Base-by-base conservation (phyloP, 331 rosid species). In the Rosa hybrid region DNA sequence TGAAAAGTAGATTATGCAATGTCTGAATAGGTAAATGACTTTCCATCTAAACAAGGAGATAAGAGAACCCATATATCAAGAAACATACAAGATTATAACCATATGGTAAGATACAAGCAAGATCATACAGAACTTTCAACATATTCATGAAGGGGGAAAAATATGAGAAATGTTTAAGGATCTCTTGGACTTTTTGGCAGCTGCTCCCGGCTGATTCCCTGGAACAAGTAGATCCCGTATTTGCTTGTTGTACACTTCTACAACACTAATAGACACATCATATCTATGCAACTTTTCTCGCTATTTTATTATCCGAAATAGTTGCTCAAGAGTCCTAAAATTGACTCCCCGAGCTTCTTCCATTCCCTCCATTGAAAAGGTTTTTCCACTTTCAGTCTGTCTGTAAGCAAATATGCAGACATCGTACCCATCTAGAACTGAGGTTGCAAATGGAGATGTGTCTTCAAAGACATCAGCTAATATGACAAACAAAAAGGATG, bases 301-400 rank as follows among this genome's bases (percentile, higher is more conserved):
- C 80, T 89, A 93, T 70, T 80, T 75, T 53, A 91, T 89, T 71
- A 87, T 81, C 77, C 71, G 57, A 86, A 95, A 95, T 85, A 95
- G 81, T 87, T 93, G 92, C 82, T 93, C 90, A 16, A 95, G 99
- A 69, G 90, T 95, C 89, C 98, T 88, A 85, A 91, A 95, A 81
- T 95, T 95, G 79, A 95, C 98, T 44, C 99, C 99, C 0, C 97
- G 98, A 70, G 92, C 92, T 41, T 84, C 92, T 85, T 90, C 85
- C 23, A 94, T 91, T n/a, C 99, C 99, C 83, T 91, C 96, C 98
- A 95, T 95, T 65, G 99, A 93, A 78, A 93, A 95, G 20, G 99
- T 95, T 82, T 95, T 95, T 48, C 99, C 99, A 8, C 93, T 91
- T 69, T 98, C 99, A 7, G 99, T 95, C 83, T 95, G 98, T 48